Base-by-base conservation (phyloP, 345 rosid genomes). In the Capsella bursapastoris region DNA sequence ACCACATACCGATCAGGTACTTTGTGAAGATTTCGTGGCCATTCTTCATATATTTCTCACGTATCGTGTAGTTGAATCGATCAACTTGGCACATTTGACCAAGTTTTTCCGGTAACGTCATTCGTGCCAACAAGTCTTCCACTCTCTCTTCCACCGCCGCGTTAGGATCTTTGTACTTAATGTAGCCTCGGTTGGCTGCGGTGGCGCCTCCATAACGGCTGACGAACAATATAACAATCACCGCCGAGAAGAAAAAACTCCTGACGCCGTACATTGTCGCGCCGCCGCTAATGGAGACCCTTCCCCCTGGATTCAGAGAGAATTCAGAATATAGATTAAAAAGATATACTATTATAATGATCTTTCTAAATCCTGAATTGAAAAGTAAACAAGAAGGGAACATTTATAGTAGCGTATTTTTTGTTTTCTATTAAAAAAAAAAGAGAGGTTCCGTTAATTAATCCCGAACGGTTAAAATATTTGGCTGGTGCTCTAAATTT, bases 61-160 rank as follows among this genome's bases (percentile, higher is more conserved):
- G 2, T 49, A 28, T n/a, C 4, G 85, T 63, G 62, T 52, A 78
- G 56, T 77, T 78, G 9, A 38, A 57, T 1, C 84, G 48, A 13
- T 86, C 88, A 40, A 86, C 64, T 60, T 84, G 90, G 25, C 58
- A 34, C 90, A 87, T 87, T 68, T 87, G 87, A 43, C 90, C 88
- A 15, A 87, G 84, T 71, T 87, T 87, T 45, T 87, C 89, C 14
- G 83, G 86, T 35, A 89, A 40, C 34, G 87, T 87, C 88, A 89
- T 85, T 37, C 78, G 43, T n/a, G 11, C 11, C 73, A 87, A 8
- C 6, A 89, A 73, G 50, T 87, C 89, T 1, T 72, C 78, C 3
- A 89, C 74, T 50, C 89, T 73, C n/a, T 58, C 83, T 56, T 69
- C 73, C 1, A 87, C 13, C 6, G 78, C 64, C 45, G 59, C 81